A percentile compares a stretch with the other conserved stretches of the same genome.
phyloP scores from a whole-genome alignment of 2,329 filamentous ascomycete genomes.

The Penicillium sp. region DNA sequence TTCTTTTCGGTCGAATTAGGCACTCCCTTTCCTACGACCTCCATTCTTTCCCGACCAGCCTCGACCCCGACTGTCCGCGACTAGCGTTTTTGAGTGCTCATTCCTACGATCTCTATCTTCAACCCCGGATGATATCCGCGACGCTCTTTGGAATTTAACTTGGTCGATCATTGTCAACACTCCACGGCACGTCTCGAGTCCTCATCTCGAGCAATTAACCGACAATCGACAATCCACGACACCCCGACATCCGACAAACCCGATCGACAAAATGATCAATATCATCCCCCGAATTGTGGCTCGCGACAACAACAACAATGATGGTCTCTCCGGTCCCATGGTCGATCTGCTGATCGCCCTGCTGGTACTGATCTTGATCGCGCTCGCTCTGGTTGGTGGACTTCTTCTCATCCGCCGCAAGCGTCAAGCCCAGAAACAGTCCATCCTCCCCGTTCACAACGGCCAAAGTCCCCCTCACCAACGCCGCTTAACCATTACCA shows the following conservation, averaged over 20 bases:
- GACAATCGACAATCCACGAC: conserved; percentile 7
- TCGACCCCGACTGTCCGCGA: conserved; percentile 10
- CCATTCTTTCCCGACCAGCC: conserved; percentile 18
- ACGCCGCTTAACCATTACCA: conserved; percentile 60
- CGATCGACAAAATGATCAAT: conserved; percentile 37
- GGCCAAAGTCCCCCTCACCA: conserved; percentile 55
- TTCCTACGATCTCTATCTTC: conserved; percentile 8
- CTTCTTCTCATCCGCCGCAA: conserved; percentile 74
- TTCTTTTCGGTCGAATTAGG: conserved; percentile 37
- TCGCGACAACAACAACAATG: conserved; percentile 49
- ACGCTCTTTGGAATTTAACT: conserved; percentile 20
- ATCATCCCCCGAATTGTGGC: conserved; percentile 49
- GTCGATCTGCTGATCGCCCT: conserved; percentile 78
- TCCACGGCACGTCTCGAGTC: background rate
- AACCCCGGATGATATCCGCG: conserved; percentile 16
- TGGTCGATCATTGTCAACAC: conserved; percentile 18
- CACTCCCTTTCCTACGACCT: conserved; percentile 9
- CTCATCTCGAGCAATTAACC: background rate
- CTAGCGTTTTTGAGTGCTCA: conserved; percentile 11
- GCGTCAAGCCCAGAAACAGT: conserved; percentile 51
- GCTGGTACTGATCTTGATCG: conserved; percentile 74
- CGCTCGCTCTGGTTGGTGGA: conserved; percentile 65
- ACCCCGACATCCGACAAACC: background rate
- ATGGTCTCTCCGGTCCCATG: conserved; percentile 60
- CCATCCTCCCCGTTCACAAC: conserved; percentile 68